Evolutionary conservation across 139 green algal genomes (phyloP).

Genomic region (Deuterostichococcus epilithicus): DNA sequence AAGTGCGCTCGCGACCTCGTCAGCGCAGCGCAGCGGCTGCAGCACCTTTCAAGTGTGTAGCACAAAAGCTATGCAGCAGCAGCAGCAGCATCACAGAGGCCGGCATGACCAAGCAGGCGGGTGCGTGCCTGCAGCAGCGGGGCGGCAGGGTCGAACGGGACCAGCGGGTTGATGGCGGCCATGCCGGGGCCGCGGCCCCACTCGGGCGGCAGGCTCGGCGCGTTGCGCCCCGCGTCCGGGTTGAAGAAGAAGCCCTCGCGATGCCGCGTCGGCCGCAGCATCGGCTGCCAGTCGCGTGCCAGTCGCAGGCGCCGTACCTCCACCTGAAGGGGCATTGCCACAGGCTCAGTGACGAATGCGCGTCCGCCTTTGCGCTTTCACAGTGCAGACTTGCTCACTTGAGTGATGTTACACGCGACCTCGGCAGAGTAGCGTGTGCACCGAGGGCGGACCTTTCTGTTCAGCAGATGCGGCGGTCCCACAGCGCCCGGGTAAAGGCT

Average conservation of each 20-base stretch:
- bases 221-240: neutral
- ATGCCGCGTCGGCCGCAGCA: neutral
- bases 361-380: no score
- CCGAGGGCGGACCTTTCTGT: neutral
- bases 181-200: neutral
- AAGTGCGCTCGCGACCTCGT: no score
- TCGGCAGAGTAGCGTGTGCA: no score
- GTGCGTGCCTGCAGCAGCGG: neutral
- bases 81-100: no score
- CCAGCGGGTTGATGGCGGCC: neutral
- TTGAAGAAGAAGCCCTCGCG: conserved; percentile 1
- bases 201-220: neutral
- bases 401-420: no score
- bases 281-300: neutral
- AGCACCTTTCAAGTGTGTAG: no score
- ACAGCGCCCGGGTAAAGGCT: neutral
- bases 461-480: neutral
- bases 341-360: no score
- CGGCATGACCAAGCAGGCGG: no score
- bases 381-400: neutral
- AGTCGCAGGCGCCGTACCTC: neutral
- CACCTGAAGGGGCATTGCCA: neutral
- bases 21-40: no score
- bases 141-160: neutral
- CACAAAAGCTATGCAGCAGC: no score